Conservation (phyloP, 192 early-diverging fungal genomes). For the Cetraspora pellucida region DNA sequence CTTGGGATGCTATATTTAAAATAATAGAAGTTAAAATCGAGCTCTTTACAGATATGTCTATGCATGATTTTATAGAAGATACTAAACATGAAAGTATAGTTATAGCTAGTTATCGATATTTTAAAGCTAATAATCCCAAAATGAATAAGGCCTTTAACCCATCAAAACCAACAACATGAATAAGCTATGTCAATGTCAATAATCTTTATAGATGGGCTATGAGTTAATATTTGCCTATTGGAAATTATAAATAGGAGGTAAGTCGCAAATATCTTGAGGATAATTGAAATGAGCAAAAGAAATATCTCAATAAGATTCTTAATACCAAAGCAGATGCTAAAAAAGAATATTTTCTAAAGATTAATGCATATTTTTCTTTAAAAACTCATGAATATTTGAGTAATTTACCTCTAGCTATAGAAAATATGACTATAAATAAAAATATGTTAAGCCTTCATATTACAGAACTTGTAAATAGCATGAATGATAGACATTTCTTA, state of each 20-base stretch:
- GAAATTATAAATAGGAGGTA: constrained; percentile 12
- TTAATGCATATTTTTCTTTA: not conserved
- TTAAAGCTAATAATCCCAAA: constrained; percentile 14
- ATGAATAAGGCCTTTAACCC: not conserved
- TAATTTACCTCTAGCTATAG: not conserved
- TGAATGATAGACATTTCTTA: too few relatives aligned
- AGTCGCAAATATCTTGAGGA: not conserved
- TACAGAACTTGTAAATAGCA: too few relatives aligned
- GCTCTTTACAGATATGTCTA: constrained; percentile 13
- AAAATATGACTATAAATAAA: too few relatives aligned
- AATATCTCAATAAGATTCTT: too few relatives aligned
- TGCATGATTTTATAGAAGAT: constrained; percentile 16
- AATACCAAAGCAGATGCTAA: too few relatives aligned
- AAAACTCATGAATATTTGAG: constrained; percentile 4
- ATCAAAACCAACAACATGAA: constrained; percentile 6
- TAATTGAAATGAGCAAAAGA: not conserved
- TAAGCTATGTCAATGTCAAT: not conserved
- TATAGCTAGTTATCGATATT: not conserved
- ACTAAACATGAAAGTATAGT: not conserved
- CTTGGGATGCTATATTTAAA: not conserved
- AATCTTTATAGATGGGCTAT: constrained; percentile 18
- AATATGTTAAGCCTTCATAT: too few relatives aligned
- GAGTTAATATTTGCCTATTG: constrained; percentile 16
- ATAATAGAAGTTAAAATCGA: not conserved
- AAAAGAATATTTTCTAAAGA: too few relatives aligned